Conservation (phyloP, 331 rosid species). For the Acacia concinna region DNA sequence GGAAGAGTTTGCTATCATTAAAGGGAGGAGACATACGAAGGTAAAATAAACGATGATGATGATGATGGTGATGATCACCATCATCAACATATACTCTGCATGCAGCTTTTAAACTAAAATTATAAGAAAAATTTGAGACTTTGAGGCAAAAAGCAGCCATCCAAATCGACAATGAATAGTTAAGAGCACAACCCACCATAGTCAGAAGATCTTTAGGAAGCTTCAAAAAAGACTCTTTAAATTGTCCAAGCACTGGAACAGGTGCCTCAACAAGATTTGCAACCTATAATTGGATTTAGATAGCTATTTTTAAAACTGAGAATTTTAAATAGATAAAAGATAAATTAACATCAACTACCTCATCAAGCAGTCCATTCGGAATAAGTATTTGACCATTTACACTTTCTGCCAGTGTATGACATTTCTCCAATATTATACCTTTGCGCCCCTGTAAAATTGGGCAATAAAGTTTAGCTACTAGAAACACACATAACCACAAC, state of each 20-base stretch:
- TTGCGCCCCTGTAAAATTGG: conserved; percentile 63
- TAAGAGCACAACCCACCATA: conserved; percentile 66
- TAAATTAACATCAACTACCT: conserved; percentile 49
- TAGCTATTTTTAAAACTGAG: conserved; percentile 29
- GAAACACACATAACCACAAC: not conserved
- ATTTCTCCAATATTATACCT: conserved; percentile 58
- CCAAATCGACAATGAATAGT: conserved; percentile 1
- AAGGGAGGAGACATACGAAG: too few relatives aligned
- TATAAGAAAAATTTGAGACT: conserved; percentile 8
- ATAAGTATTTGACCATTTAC: conserved; percentile 64
- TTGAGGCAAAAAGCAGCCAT: conserved; percentile 1
- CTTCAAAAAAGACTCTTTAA: conserved; percentile 74
- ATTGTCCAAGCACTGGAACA: conserved; percentile 84
- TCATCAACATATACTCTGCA: not conserved
- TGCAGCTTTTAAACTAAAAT: not conserved
- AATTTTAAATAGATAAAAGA: conserved; percentile 22
- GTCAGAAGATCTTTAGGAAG: conserved; percentile 95
- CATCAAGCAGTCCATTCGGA: conserved; percentile 73
- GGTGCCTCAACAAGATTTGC: conserved; percentile 96
- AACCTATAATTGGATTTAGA: conserved; percentile 53
- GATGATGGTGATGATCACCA: too few relatives aligned
- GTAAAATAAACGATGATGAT: too few relatives aligned
- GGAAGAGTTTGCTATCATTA: too few relatives aligned
- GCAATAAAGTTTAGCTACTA: conserved; percentile 1
- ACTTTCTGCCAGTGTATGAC: conserved; percentile 67